A percentile compares a stretch with the other conserved stretches of the same genome.
These are phyloP conservation scores for Stachybotrys elegans DNA, from an alignment of 2,329 filamentous ascomycete species.

Conservation along the genomic window DNA sequence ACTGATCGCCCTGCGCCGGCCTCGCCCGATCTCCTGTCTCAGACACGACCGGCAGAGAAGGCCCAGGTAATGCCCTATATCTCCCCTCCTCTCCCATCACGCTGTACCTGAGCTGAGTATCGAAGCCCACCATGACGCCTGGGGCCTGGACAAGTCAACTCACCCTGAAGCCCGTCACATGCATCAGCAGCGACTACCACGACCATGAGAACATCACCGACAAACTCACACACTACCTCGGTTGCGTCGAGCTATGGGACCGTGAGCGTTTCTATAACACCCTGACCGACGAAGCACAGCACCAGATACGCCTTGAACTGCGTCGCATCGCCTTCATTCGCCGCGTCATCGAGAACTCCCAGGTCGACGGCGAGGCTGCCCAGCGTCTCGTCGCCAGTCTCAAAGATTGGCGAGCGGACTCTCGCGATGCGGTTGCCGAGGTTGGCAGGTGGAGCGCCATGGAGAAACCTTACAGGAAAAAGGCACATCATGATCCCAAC, in stretches of 20 bases:
- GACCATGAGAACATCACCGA: constrained; percentile 2
- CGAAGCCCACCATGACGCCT: too few species aligned
- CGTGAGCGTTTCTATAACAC: constrained; percentile 1
- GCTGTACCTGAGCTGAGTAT: too few species aligned
- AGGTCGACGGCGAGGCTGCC: background rate
- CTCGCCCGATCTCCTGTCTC: too few species aligned
- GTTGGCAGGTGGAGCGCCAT: background rate
- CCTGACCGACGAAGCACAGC: background rate
- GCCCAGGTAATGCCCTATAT: too few species aligned
- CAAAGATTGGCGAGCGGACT: background rate
- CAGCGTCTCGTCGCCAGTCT: background rate
- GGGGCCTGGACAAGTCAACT: background rate
- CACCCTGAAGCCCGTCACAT: constrained; percentile 7
- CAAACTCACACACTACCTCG: constrained; percentile 2
- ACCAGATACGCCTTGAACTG: constrained; percentile 1
- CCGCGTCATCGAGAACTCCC: background rate
- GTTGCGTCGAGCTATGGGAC: constrained; percentile 4
- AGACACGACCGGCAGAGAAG: too few species aligned
- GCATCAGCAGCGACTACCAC: constrained; percentile 3
- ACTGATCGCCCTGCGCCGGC: too few species aligned
- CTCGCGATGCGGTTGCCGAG: background rate
- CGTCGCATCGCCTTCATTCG: constrained; percentile 4
- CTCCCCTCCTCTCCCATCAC: too few species aligned
- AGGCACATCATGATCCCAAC: background rate
- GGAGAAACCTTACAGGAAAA: background rate